A percentile compares a stretch with the other conserved stretches of the same genome.
phyloP scores from a whole-genome alignment of 179 eudicot genomes.

The Silene coronaria region DNA sequence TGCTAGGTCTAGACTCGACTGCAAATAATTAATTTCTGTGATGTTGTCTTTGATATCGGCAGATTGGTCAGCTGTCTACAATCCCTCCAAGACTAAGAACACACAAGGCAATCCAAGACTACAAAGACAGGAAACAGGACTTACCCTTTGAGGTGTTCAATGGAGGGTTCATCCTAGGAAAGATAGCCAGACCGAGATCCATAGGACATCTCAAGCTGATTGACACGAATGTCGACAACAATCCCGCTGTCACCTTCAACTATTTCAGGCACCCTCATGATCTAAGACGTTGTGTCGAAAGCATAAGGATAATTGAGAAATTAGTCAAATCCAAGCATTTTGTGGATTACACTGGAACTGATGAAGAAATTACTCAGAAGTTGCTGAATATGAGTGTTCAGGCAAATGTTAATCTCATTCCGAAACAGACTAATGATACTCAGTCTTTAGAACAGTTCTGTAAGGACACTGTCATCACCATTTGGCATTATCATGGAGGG shows the following conservation, averaged over 20 bases:
- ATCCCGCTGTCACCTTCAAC: slow-evolving; percentile 78
- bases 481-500: slow-evolving; percentile 99
- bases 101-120: slow-evolving; percentile 54
- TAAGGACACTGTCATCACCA: slow-evolving; percentile 80
- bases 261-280: slow-evolving; percentile 86
- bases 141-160: slow-evolving; percentile 76
- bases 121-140: slow-evolving; percentile 43
- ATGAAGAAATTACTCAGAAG: slow-evolving; percentile 35
- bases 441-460: slow-evolving; percentile 72
- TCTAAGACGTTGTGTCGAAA: slow-evolving; percentile 55
- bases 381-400: slow-evolving; percentile 71
- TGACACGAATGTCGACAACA: slow-evolving; percentile 56
- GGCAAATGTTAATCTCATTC: slow-evolving; percentile 75
- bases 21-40: not conserved
- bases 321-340: slow-evolving; percentile 49
- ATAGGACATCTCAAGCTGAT: slow-evolving; percentile 53
- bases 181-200: slow-evolving; percentile 65
- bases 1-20: not conserved
- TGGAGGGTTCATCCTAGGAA: slow-evolving; percentile 88
- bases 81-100: slow-evolving; percentile 86
- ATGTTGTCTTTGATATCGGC: slow-evolving; percentile 5
- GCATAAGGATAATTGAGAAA: slow-evolving; percentile 55
- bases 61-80: slow-evolving; percentile 94
- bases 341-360: slow-evolving; percentile 35
- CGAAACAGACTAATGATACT: slow-evolving; percentile 75